Conservation (phyloP, 805 yeast genomes). For the Yarrowia sp. region DNA sequence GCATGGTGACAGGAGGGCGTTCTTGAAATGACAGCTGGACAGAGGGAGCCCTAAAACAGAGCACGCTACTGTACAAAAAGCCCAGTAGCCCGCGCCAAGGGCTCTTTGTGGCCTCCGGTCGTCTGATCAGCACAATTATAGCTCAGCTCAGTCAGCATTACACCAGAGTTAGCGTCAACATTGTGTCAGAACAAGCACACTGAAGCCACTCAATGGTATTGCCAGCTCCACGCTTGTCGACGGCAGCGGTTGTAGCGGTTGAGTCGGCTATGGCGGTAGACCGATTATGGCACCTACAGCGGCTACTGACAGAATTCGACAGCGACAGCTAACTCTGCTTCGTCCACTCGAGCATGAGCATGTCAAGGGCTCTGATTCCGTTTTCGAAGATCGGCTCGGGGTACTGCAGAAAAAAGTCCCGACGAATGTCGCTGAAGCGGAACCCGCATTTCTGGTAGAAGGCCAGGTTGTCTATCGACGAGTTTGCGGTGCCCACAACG, state of each 20-base stretch:
- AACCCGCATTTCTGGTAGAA: conserved; percentile 33
- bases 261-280: no score
- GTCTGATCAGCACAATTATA: background rate
- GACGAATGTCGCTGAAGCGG: conserved; percentile 10
- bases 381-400: conserved; percentile 33
- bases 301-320: no score
- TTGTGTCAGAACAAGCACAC: no score
- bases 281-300: no score
- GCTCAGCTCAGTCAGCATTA: background rate
- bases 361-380: conserved; percentile 24
- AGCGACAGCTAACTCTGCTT: background rate
- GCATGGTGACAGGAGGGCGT: conserved; percentile 5
- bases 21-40: background rate
- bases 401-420: conserved; percentile 15
- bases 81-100: background rate
- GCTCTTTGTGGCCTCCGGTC: background rate
- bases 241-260: no score
- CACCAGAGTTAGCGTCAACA: no score
- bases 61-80: background rate
- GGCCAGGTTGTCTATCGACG: conserved; percentile 31
- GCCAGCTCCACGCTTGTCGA: no score
- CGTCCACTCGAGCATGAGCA: conserved; percentile 28
- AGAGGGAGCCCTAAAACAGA: background rate
- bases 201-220: no score
- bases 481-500: conserved; percentile 27